These are phyloP conservation scores for Trichophyton equinum DNA, from an alignment of 2,329 filamentous ascomycete species.

Conservation along the genomic window DNA sequence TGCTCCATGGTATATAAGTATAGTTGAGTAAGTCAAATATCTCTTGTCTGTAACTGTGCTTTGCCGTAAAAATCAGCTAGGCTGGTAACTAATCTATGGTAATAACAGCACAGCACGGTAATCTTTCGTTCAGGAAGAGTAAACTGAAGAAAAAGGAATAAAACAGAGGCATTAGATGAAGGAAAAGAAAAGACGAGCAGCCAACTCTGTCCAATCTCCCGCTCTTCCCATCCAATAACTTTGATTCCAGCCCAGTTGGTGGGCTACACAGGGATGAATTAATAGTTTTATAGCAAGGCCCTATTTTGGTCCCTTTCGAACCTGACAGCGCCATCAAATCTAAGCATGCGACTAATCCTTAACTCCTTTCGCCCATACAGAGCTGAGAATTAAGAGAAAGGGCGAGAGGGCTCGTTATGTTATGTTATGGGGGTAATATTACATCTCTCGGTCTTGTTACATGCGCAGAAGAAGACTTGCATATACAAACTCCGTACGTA, in stretches of 20 bases:
- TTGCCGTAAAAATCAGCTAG: conserved; percentile 5
- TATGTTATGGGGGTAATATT: neutral
- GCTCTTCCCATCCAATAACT: conserved; percentile 13
- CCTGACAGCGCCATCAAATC: conserved; percentile 5
- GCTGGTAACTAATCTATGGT: conserved; percentile 10
- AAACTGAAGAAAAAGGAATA: too few relatives aligned
- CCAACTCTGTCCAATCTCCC: conserved; percentile 14
- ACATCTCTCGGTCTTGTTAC: conserved; percentile 4
- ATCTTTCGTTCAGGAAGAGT: conserved; percentile 6
- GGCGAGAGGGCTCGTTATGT: neutral
- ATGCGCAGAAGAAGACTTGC: conserved; percentile 1
- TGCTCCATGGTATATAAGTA: conserved; percentile 4
- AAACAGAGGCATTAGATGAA: too few relatives aligned
- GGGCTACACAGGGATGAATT: conserved; percentile 12
- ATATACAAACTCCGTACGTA: neutral
- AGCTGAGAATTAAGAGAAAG: neutral
- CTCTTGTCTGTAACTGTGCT: too few relatives aligned
- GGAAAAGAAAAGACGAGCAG: too few relatives aligned
- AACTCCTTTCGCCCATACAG: neutral
- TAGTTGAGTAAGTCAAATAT: too few relatives aligned
- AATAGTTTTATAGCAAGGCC: conserved; percentile 8
- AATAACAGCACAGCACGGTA: too few relatives aligned
- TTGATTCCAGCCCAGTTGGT: conserved; percentile 5
- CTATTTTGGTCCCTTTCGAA: conserved; percentile 9
- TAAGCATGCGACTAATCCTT: conserved; percentile 2